phyloP scores from a whole-genome alignment of 2,329 filamentous ascomycete species.

The Fusarium sp. region DNA sequence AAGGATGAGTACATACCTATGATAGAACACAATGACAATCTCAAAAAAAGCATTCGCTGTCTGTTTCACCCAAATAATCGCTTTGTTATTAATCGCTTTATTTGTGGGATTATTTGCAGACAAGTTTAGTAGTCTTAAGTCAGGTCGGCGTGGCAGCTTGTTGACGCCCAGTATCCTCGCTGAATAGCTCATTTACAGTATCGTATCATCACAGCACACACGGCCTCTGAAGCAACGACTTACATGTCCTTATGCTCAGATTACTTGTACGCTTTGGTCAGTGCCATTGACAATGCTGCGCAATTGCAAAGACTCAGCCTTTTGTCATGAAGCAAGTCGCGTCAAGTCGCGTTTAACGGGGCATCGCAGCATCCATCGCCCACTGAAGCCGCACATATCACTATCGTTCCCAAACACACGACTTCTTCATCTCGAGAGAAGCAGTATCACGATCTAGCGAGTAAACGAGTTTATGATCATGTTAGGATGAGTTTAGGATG shows the following conservation, averaged over 20 bases:
- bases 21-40: background rate
- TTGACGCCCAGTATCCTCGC: too few species aligned
- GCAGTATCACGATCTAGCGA: rapidly evolving
- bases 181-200: background rate
- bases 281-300: rapidly evolving
- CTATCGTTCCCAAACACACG: rapidly evolving
- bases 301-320: rapidly evolving
- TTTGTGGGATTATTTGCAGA: rapidly evolving
- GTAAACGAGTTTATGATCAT: background rate
- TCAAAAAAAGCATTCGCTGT: background rate
- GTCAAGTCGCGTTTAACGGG: rapidly evolving
- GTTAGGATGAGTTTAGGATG: too few species aligned
- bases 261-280: rapidly evolving
- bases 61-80: too few species aligned
- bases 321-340: rapidly evolving
- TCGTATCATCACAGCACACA: rapidly evolving
- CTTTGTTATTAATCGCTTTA: too few species aligned
- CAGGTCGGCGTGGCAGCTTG: rapidly evolving
- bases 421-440: rapidly evolving
- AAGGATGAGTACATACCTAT: background rate
- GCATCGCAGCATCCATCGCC: too few species aligned
- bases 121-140: rapidly evolving
- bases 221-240: rapidly evolving
- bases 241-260: rapidly evolving
- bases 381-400: rapidly evolving